Evolutionary conservation across 2,329 filamentous ascomycete species (phyloP).

Genomic region (Ceratocystis variospora): DNA sequence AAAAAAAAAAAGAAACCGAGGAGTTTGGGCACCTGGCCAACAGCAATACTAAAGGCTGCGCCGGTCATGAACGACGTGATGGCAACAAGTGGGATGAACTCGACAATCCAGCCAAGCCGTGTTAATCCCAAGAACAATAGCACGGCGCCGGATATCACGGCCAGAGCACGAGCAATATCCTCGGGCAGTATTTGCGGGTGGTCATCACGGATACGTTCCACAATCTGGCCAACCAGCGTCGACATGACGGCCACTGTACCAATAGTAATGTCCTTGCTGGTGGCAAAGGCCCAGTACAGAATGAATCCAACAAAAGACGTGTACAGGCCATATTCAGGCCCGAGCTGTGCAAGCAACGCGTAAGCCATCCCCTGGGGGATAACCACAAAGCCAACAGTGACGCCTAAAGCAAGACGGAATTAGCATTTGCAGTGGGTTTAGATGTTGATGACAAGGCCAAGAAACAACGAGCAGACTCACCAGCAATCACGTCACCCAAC

Average conservation of each 20-base stretch:
- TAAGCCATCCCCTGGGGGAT: conserved; percentile 43
- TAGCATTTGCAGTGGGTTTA: background rate
- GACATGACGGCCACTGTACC: conserved; percentile 50
- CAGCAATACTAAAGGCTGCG: conserved; percentile 37
- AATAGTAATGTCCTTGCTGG: conserved; percentile 96
- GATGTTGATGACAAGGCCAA: background rate
- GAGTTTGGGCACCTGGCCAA: conserved; percentile 37
- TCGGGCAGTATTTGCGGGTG: conserved; percentile 31
- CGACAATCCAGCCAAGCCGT: conserved; percentile 41
- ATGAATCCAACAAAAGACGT: conserved; percentile 93
- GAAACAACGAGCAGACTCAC: conserved; percentile 41
- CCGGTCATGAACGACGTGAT: conserved; percentile 44
- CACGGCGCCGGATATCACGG: conserved; percentile 36
- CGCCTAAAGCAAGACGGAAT: conserved; percentile 36
- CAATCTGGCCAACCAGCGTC: conserved; percentile 37
- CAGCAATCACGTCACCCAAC: conserved; percentile 34
- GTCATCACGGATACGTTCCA: conserved; percentile 28
- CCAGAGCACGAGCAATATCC: conserved; percentile 35
- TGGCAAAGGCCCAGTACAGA: conserved; percentile 96
- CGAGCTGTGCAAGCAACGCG: conserved; percentile 35
- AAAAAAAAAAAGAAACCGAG: conserved; percentile 41
- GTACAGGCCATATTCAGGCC: conserved; percentile 37
- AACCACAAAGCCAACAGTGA: conserved; percentile 55
- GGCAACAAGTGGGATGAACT: conserved; percentile 39
- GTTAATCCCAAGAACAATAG: conserved; percentile 36